Evolutionary conservation across 2,329 filamentous ascomycete species (phyloP).

Genomic region (Colletotrichum sp.): DNA sequence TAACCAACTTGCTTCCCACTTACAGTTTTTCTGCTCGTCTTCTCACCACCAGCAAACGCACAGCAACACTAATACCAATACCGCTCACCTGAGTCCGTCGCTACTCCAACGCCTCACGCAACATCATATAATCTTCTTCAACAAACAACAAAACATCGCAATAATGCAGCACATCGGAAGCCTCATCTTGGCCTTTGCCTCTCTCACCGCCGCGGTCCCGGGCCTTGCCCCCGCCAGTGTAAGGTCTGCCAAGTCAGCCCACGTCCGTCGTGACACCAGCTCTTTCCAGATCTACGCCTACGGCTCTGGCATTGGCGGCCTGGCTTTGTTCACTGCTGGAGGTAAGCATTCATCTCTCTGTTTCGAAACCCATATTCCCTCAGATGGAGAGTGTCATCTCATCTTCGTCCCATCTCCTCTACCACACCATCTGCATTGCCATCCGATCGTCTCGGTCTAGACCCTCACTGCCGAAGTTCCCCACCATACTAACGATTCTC

Average conservation of each 20-base stretch:
- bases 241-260: background rate
- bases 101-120: background rate
- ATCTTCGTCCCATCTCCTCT: background rate
- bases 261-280: slow-evolving; percentile 1
- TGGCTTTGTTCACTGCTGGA: slow-evolving; percentile 26
- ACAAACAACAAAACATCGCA: background rate
- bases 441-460: background rate
- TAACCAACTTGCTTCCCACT: background rate
- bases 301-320: slow-evolving; percentile 27
- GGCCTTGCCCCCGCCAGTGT: background rate
- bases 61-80: background rate
- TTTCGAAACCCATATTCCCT: background rate
- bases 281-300: slow-evolving; percentile 31
- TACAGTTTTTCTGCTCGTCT: background rate
- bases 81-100: background rate
- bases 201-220: background rate
- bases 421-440: background rate
- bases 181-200: slow-evolving; percentile 3
- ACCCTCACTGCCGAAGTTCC: background rate
- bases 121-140: background rate
- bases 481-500: background rate
- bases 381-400: background rate
- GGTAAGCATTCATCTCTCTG: slow-evolving; percentile 18
- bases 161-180: background rate
- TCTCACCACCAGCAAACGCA: background rate